Percentiles rank a stretch among this genome's conserved stretches.
Conservation (phyloP, 2,329 filamentous ascomycete genomes). For the Pseudogymnoascus sp. region DNA sequence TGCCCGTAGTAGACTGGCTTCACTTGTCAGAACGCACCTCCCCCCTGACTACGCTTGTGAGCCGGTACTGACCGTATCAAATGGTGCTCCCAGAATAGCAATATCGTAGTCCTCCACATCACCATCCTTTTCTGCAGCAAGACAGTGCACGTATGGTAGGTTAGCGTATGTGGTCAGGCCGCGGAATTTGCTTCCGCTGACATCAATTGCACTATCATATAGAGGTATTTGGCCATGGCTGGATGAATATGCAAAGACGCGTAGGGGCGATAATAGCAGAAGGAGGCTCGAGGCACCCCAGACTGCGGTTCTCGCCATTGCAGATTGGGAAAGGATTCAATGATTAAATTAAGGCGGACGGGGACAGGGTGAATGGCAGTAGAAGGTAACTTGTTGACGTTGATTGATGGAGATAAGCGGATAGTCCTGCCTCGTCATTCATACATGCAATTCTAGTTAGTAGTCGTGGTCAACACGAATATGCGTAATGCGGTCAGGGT, state of each 20-base stretch:
- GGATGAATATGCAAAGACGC: neutral
- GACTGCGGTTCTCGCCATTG: neutral
- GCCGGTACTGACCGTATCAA: slow-evolving; percentile 35
- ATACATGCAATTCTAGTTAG: neutral
- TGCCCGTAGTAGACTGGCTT: slow-evolving; percentile 16
- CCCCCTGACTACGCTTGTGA: neutral
- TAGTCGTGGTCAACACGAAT: neutral
- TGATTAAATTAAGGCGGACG: neutral
- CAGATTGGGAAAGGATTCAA: neutral
- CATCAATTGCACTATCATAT: neutral
- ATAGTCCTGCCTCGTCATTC: neutral
- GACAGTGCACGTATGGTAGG: slow-evolving; percentile 14
- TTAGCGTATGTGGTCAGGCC: slow-evolving; percentile 15
- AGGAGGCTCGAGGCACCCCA: neutral
- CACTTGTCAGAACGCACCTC: neutral
- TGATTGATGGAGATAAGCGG: neutral
- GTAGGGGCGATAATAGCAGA: neutral
- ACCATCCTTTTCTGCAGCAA: neutral
- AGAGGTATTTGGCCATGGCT: neutral
- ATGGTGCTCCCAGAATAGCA: slow-evolving; percentile 42
- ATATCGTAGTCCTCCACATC: slow-evolving; percentile 16
- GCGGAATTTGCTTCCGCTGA: slow-evolving; percentile 3
- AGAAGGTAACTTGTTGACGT: neutral
- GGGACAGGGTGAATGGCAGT: neutral
- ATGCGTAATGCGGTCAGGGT: neutral